Evolutionary conservation across 2,329 filamentous ascomycete genomes (phyloP).

Genomic region (Diaporthe caulivora): DNA sequence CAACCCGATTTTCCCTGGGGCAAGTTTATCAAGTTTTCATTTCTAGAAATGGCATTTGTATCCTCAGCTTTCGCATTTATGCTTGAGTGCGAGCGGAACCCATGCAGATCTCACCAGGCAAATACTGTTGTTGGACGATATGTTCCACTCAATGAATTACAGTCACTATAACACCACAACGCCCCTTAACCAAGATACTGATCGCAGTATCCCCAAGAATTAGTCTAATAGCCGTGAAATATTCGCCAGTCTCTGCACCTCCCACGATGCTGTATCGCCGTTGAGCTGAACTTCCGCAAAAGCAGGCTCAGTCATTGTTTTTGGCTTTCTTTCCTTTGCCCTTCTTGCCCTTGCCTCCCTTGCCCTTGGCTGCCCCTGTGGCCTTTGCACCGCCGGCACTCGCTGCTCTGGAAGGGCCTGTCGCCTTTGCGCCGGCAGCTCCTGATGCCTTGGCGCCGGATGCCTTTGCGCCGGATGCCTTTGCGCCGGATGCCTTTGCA

Average conservation of each 20-base stretch:
- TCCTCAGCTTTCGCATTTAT: too few species aligned
- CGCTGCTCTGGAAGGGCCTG: neutral
- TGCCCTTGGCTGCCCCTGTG: neutral
- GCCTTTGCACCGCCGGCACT: neutral
- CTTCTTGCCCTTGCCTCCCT: neutral
- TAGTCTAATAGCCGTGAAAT: slow-evolving; percentile 1
- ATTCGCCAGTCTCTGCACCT: neutral
- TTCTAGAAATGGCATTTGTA: neutral
- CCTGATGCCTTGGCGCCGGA: neutral
- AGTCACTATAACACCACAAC: neutral
- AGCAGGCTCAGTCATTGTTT: neutral
- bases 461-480: neutral
- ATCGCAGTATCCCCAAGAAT: neutral
- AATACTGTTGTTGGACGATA: neutral
- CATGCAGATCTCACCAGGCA: neutral
- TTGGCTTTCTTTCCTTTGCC: slow-evolving; percentile 10
- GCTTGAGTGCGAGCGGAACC: neutral
- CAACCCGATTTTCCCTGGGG: too few species aligned
- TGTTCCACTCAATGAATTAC: neutral
- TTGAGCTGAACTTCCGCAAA: neutral
- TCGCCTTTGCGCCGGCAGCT: neutral
- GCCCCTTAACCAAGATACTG: neutral
- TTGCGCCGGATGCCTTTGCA: slow-evolving; percentile 1
- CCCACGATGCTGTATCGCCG: neutral
- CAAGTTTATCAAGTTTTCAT: too few species aligned